Base-by-base conservation (phyloP, 495 filamentous ascomycete species). In the Podospora didyma region DNA sequence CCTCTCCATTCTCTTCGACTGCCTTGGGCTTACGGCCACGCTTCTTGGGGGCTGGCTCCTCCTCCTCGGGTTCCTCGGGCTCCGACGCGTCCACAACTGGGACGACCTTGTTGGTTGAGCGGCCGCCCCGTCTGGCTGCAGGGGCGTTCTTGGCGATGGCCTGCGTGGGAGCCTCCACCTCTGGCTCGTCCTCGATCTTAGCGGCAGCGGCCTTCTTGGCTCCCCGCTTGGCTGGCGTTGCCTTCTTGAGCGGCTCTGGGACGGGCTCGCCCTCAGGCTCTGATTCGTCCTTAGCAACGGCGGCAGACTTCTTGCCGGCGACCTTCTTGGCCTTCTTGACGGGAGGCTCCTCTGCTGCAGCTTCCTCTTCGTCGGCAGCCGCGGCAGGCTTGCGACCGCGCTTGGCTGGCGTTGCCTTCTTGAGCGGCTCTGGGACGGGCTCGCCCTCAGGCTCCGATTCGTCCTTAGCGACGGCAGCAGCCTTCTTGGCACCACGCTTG, bases 361-460 rank as follows among this genome's bases (percentile, higher is more conserved):
- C n/a, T n/a, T n/a, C n/a, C n/a, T n/a, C n/a, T n/a, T n/a, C n/a
- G n/a, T n/a, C n/a, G n/a, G n/a, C n/a, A n/a, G n/a, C n/a, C n/a
- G n/a, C n/a, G n/a, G n/a, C n/a, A n/a, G n/a, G n/a, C n/a, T n/a
- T n/a, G n/a, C n/a, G n/a, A 7, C 44, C 51, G 21, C 58, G 61
- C 46, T 58, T 60, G 31, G 31, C 39, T 21, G 46, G 6, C 16
- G 62, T 63, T 48, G 67, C 67, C n/a, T 69, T 56, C 58, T 74
- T 71, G 12, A 58, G 44, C 17, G 60, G 53, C 49, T 60, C 62
- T 24, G 64, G 69, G 37, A 69, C 60, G 48, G 61, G 61, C 46
- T 59, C 57, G 22, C 50, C 59, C 52, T 64, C 65, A 24, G 60
- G 26, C 42, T 75, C 67, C 17, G 73, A 62, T 41, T 65, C 70